Evolutionary conservation across 805 yeast species (phyloP), one percentile per base, ranked within the genome.

Genomic region (Metschnikowia similis): DNA sequence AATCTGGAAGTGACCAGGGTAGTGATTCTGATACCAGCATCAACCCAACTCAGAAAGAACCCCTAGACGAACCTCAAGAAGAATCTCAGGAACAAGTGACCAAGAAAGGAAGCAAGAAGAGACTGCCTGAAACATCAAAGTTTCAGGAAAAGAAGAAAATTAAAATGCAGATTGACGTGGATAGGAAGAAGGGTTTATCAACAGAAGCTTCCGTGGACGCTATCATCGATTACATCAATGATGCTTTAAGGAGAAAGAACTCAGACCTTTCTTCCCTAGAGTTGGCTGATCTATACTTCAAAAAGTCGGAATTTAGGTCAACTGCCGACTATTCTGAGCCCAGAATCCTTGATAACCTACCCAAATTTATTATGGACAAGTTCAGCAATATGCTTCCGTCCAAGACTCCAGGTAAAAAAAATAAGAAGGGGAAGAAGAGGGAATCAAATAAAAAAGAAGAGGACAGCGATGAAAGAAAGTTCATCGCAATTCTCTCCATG

Each of bases 201-300:
- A 60, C 60, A 14, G 77, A 79, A 56, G 14, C 62, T 1, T 73
- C 80, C 5, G 75, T 89, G 0, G 85, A 80, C 4, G 68, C 77
- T 10, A 79, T 91, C 38, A 81, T 85, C 1, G 96, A 89, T 56
- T 80, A 72, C 56, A 72, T 91, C 45, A 84, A 89, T 28, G 67
- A 77, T 8, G 70, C 80, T 53, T 73, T 87, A n/a, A 72, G 86
- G 41, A 77, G 74, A 50, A 72, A 76, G 53, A 79, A 85, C 60
- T 79, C 84, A 11, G 85, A 86, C 54, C 72, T 88, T 32, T 83
- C 95, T 26, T 81, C 89, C 3, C 67, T 91, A 49, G 97, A 91
- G 63, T 74, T 89, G 51, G 71, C 81, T 17, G 96, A 87, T 43
- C 58, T 79, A 46, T 84, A 83, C 59, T 70, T 82, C 64, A 72